Conservation (phyloP, 768 basidiomycete genomes). For the Mycena indigotica region DNA sequence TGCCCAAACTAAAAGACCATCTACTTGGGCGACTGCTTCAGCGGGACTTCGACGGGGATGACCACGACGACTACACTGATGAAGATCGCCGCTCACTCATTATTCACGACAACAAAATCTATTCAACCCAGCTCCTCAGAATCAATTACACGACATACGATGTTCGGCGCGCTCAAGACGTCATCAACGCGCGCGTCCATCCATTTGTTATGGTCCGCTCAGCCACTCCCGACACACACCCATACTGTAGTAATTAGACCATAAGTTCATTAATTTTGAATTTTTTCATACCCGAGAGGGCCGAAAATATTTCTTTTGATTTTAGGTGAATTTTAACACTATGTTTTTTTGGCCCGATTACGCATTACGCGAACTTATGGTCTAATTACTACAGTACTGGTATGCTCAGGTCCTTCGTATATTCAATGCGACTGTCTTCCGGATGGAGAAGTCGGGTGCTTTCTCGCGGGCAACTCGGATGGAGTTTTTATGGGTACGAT, state of each 20-base stretch:
- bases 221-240: slow-evolving; percentile 22
- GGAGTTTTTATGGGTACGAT: slow-evolving; percentile 33
- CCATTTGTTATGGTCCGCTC: slow-evolving; percentile 28
- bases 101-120: slow-evolving; percentile 30
- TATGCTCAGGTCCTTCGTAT: slow-evolving; percentile 30
- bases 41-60: slow-evolving; percentile 33
- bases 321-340: no score
- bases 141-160: slow-evolving; percentile 43
- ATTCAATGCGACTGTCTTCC: slow-evolving; percentile 23
- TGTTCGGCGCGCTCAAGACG: slow-evolving; percentile 35
- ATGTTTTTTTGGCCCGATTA: no score
- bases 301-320: no score
- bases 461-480: slow-evolving; percentile 2
- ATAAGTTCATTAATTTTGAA: no score
- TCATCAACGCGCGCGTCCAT: slow-evolving; percentile 29
- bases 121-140: slow-evolving; percentile 27
- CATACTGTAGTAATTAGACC: no score
- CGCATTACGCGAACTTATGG: no score
- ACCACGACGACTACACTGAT: slow-evolving; percentile 25
- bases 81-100: slow-evolving; percentile 24
- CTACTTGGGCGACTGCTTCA: slow-evolving; percentile 32
- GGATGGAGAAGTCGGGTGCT: slow-evolving; percentile 10
- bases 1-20: slow-evolving; percentile 37
- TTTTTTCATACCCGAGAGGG: no score
- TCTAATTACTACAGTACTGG: no score